phyloP scores from a whole-genome alignment of 495 filamentous ascomycete genomes.

The Aspergillus wentii region DNA sequence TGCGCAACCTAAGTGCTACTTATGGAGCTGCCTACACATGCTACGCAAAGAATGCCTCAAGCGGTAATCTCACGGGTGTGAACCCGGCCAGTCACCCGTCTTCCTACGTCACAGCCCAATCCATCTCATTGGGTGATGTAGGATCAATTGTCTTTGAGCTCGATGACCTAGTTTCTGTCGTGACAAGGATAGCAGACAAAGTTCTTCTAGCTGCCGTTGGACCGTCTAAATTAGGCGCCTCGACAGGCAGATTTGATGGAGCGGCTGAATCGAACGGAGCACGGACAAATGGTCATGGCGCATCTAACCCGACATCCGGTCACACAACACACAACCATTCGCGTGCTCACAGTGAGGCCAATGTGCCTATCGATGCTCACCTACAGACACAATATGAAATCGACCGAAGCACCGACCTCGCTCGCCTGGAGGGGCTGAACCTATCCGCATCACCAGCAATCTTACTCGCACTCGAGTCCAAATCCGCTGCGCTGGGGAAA shows the following conservation, averaged over 20 bases:
- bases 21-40: constrained; percentile 46
- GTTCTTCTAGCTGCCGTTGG: constrained; percentile 42
- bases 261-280: not conserved
- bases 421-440: constrained; percentile 36
- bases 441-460: constrained; percentile 37
- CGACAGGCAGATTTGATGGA: constrained; percentile 2
- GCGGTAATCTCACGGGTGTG: constrained; percentile 42
- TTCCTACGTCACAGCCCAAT: constrained; percentile 44
- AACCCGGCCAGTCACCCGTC: constrained; percentile 45
- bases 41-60: constrained; percentile 42
- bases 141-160: constrained; percentile 47
- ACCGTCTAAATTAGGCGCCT: constrained; percentile 23
- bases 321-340: constrained; percentile 10
- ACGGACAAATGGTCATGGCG: constrained; percentile 4
- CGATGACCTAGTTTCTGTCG: constrained; percentile 39
- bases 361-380: constrained; percentile 18
- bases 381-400: constrained; percentile 37
- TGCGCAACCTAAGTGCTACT: constrained; percentile 43
- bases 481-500: constrained; percentile 38
- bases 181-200: constrained; percentile 43
- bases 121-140: constrained; percentile 44
- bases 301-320: constrained; percentile 5
- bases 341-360: constrained; percentile 6
- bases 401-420: constrained; percentile 37
- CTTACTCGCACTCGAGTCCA: constrained; percentile 40